phyloP scores from a whole-genome alignment of 495 filamentous ascomycete species.

The Podospora pseudoanserina region DNA sequence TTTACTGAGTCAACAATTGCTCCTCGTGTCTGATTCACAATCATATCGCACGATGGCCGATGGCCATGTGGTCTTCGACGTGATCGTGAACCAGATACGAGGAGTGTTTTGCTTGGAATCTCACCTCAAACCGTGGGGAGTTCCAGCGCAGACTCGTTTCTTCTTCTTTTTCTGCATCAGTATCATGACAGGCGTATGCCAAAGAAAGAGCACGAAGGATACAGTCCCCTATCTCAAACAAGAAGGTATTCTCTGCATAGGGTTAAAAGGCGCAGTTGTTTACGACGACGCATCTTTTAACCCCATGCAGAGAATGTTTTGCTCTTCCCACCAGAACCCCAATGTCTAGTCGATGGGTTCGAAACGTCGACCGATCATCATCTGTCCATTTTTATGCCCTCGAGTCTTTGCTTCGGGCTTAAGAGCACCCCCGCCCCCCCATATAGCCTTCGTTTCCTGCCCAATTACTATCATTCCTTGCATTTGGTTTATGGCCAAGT shows the following conservation, averaged over 20 bases:
- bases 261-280: too few relatives aligned
- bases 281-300: not conserved
- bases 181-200: not conserved
- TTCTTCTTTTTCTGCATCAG: not conserved
- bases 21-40: not conserved
- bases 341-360: not conserved
- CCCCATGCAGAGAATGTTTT: not conserved
- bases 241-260: not conserved
- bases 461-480: not conserved
- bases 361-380: not conserved
- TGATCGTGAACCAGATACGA: not conserved
- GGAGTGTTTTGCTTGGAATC: not conserved
- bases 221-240: not conserved
- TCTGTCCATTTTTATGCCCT: not conserved
- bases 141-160: not conserved
- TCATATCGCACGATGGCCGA: not conserved
- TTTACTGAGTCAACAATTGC: not conserved
- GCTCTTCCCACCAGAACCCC: not conserved
- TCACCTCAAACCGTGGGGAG: not conserved
- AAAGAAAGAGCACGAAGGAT: not conserved
- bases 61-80: not conserved
- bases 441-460: not conserved
- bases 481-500: not conserved
- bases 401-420: not conserved
- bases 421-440: not conserved